phyloP scores from a whole-genome alignment of 1,284 basidiomycete species.

The Ceratobasidium sp. region DNA sequence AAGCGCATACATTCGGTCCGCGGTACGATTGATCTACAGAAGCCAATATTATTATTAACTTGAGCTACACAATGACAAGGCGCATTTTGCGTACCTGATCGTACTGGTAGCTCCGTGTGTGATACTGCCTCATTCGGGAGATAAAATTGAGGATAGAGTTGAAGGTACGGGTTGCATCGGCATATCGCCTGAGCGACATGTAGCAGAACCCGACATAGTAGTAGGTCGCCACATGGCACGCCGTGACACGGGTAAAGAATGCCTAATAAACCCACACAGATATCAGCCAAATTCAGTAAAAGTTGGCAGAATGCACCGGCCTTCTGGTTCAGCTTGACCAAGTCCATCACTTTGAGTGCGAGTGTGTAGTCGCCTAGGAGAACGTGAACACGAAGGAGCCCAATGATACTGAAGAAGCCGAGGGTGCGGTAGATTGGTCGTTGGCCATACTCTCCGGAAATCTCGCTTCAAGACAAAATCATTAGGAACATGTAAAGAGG shows the following conservation, averaged over 20 bases:
- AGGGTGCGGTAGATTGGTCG: constrained; percentile 92
- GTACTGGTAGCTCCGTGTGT: constrained; percentile 95
- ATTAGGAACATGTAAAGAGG: background rate
- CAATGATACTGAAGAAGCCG: constrained; percentile 97
- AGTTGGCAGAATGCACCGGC: constrained; percentile 50
- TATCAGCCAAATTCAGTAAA: constrained; percentile 37
- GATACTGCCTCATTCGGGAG: constrained; percentile 91
- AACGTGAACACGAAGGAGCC: constrained; percentile 93
- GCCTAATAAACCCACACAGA: constrained; percentile 58
- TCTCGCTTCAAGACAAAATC: constrained; percentile 62
- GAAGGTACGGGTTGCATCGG: constrained; percentile 93
- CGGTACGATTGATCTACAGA: constrained; percentile 90
- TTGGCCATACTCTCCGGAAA: constrained; percentile 90
- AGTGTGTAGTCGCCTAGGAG: constrained; percentile 96
- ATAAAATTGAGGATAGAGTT: constrained; percentile 94
- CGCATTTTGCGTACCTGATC: constrained; percentile 70
- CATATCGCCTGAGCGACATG: constrained; percentile 91
- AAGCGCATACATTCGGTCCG: constrained; percentile 96
- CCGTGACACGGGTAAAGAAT: constrained; percentile 88
- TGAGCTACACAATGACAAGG: too few relatives aligned
- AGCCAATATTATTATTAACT: background rate
- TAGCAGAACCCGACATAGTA: constrained; percentile 98
- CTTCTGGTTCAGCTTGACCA: constrained; percentile 88
- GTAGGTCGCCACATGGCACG: constrained; percentile 93
- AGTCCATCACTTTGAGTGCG: constrained; percentile 94